Conservation (phyloP, 169 alveolate species). For the Miamiensis avidus region DNA sequence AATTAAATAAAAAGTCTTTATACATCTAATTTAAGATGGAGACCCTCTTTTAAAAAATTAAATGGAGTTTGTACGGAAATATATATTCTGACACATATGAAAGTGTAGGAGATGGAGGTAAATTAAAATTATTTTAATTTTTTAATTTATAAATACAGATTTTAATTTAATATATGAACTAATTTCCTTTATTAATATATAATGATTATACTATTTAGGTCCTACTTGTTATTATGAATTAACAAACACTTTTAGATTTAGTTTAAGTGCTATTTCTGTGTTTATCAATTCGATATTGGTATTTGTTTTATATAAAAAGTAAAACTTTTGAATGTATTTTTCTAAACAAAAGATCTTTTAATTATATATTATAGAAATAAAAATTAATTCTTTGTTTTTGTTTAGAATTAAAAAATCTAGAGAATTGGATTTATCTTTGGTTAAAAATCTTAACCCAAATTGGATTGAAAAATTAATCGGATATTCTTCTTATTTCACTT, state of each 20-base stretch:
- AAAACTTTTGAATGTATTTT: no score
- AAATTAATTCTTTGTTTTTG: no score
- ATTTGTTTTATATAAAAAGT: background rate
- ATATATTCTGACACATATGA: conserved; percentile 38
- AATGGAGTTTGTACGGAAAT: conserved; percentile 18
- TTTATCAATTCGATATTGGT: background rate
- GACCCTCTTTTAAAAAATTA: background rate
- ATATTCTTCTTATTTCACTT: conserved; percentile 10
- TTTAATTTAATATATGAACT: no score
- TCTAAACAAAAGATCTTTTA: no score
- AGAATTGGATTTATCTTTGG: conserved; percentile 23
- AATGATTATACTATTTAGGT: no score
- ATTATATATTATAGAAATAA: no score
- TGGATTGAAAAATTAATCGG: conserved; percentile 30
- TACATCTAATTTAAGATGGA: background rate
- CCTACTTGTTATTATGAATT: conserved; percentile 29
- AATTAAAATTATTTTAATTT: no score
- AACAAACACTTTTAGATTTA: conserved; percentile 19
- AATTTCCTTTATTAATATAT: background rate
- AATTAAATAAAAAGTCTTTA: background rate
- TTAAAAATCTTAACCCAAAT: conserved; percentile 20
- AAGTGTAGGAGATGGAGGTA: conserved; percentile 37
- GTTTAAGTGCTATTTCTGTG: conserved; percentile 14
- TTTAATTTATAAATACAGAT: no score
- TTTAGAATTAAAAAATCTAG: conserved; percentile 8